Evolutionary conservation across 768 basidiomycete species (phyloP), one percentile per base, ranked within the genome.

Genomic region (Hericium erinaceus): DNA sequence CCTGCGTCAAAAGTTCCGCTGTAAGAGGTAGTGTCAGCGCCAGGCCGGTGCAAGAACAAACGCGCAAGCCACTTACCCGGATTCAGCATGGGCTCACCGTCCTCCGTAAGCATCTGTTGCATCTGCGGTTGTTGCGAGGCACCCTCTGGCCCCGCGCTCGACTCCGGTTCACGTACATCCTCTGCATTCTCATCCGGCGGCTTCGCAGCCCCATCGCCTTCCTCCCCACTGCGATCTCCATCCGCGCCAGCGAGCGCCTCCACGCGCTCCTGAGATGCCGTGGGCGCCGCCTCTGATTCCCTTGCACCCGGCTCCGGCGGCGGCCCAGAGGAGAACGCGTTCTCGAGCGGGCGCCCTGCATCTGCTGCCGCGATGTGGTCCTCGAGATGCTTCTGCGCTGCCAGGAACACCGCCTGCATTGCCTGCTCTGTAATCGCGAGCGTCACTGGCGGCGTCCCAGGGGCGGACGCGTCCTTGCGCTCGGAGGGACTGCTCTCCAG

Each of bases 1-100:
- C 82, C 79, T 84, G 83, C 26, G 83, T 84, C 67, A 84, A 72
- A 55, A 85, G 71, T 61, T 85, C 83, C 56, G 81, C 83, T 80
- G 28, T 33, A 56, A 12, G 64, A 46, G 22, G 60, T 33, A 15
- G 2, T 41, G 5, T 8, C 50, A 39, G 46, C 55, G 65, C 65
- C 48, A 22, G 20, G 12, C 3, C 28, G 44, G 51, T 46, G 28
- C 28, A 33, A 4, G 28, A 33, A 48, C 49, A 22, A 49, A 22
- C 7, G n/a, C 13, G n/a, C n/a, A 52, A 46, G 16, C 9, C 16
- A 71, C 79, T 26, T 46, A 85, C 84, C 82, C 70, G 84, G 81
- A 67, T 83, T 82, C 61, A 86, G 69, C 81, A 85, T 85, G 5
- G 82, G 78, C 64, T 80, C 81, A 9, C 80, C 82, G 64, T 85